A percentile compares a stretch with the other conserved stretches of the same genome.
Conservation (phyloP, 768 basidiomycete genomes). For the Stropharia rugosoannulata region DNA sequence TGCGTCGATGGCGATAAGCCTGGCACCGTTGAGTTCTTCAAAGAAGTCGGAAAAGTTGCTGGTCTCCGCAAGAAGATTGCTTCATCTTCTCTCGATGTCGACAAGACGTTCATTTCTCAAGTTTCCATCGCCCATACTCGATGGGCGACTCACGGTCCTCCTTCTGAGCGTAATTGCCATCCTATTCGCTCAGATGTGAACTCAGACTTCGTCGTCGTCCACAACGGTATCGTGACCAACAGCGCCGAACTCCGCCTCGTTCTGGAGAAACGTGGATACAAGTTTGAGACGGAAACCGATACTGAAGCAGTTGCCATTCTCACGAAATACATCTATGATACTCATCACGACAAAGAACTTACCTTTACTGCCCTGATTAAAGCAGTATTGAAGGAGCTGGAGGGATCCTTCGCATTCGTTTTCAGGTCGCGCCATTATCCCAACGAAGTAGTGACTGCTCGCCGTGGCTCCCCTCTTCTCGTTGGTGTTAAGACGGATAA, state of each 20-base stretch:
- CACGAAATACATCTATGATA: slow-evolving; percentile 94
- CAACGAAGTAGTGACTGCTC: slow-evolving; percentile 92
- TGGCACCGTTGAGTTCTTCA: slow-evolving; percentile 81
- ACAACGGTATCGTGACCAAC: slow-evolving; percentile 99
- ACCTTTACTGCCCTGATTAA: slow-evolving; percentile 93
- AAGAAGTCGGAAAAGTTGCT: slow-evolving; percentile 97
- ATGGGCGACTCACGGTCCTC: slow-evolving; percentile 98
- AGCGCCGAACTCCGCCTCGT: slow-evolving; percentile 84
- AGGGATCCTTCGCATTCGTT: slow-evolving; percentile 98
- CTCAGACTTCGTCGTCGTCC: slow-evolving; percentile 89
- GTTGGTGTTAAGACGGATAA: slow-evolving; percentile 99
- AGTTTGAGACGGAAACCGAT: slow-evolving; percentile 94
- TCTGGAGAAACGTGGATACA: slow-evolving; percentile 93
- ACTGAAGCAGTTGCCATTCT: slow-evolving; percentile 97
- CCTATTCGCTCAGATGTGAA: slow-evolving; percentile 83
- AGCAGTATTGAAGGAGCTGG: slow-evolving; percentile 94
- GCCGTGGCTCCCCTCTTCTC: slow-evolving; percentile 93
- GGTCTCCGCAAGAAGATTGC: slow-evolving; percentile 89
- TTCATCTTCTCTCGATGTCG: slow-evolving; percentile 64
- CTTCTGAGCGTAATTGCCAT: slow-evolving; percentile 89
- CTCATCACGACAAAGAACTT: slow-evolving; percentile 80
- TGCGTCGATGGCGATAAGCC: slow-evolving; percentile 90
- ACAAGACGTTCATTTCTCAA: slow-evolving; percentile 79
- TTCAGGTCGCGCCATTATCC: slow-evolving; percentile 98
- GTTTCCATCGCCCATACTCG: slow-evolving; percentile 98